phyloP scores from a whole-genome alignment of 2,329 filamentous ascomycete genomes.

The Amphichorda felina region DNA sequence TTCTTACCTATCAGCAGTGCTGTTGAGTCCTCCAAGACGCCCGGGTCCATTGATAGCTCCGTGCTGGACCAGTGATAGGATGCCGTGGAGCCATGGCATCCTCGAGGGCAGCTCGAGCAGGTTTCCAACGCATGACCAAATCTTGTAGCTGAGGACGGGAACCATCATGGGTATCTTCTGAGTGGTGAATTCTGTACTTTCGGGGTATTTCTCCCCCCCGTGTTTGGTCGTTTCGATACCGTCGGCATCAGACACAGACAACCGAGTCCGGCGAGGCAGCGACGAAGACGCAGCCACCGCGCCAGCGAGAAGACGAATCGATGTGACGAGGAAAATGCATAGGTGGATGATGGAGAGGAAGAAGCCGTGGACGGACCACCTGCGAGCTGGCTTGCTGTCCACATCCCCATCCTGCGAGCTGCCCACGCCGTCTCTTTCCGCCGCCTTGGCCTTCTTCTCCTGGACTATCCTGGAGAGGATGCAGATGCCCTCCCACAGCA shows the following conservation, averaged over 20 bases:
- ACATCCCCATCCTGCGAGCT: neutral
- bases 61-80: slow-evolving; percentile 66
- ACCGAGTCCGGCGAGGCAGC: slow-evolving; percentile 47
- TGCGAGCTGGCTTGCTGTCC: slow-evolving; percentile 3
- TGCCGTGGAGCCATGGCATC: slow-evolving; percentile 84
- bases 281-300: slow-evolving; percentile 58
- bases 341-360: slow-evolving; percentile 47
- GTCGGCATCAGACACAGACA: slow-evolving; percentile 10
- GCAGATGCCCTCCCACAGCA: slow-evolving; percentile 74
- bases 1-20: slow-evolving; percentile 81
- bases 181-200: neutral
- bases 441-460: slow-evolving; percentile 14
- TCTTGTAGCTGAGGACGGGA: slow-evolving; percentile 55
- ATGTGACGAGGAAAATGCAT: slow-evolving; percentile 42
- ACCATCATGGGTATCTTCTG: neutral
- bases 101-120: slow-evolving; percentile 62
- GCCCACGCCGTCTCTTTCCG: slow-evolving; percentile 5
- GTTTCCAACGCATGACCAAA: slow-evolving; percentile 64
- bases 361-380: slow-evolving; percentile 30
- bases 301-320: slow-evolving; percentile 52
- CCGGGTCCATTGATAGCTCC: slow-evolving; percentile 63
- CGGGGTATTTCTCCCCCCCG: neutral
- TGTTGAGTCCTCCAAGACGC: slow-evolving; percentile 60
- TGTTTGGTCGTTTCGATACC: slow-evolving; percentile 1
- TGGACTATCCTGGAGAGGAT: slow-evolving; percentile 45